phyloP scores from a whole-genome alignment of 495 filamentous ascomycete species.

The Astrothelium subdiscretum region DNA sequence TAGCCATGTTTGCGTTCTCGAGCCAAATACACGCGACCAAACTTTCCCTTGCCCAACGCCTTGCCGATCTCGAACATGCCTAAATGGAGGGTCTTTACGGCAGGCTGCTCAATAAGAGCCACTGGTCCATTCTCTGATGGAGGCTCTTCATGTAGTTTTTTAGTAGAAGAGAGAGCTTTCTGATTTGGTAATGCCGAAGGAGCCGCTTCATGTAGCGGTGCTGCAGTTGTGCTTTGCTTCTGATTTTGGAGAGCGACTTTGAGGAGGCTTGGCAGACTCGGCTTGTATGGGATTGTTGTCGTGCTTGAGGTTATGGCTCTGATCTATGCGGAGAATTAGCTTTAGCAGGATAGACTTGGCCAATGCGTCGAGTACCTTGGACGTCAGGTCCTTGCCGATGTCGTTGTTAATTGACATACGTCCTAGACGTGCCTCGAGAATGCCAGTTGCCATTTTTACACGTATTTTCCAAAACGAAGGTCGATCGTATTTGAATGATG shows the following conservation, averaged over 20 bases:
- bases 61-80: background rate
- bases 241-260: constrained; percentile 27
- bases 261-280: constrained; percentile 13
- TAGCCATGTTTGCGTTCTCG: constrained; percentile 4
- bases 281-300: background rate
- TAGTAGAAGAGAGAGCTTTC: constrained; percentile 52
- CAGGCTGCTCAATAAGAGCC: constrained; percentile 12
- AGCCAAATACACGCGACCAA: constrained; percentile 9
- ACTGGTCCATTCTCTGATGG: constrained; percentile 15
- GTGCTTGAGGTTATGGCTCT: background rate
- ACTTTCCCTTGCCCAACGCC: constrained; percentile 7
- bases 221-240: constrained; percentile 11
- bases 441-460: background rate
- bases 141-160: constrained; percentile 40
- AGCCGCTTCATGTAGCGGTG: background rate
- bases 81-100: constrained; percentile 22
- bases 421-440: background rate
- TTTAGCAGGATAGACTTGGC: background rate
- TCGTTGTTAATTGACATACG: background rate
- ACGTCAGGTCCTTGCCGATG: background rate
- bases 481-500: background rate
- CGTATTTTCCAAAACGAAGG: background rate
- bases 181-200: constrained; percentile 37
- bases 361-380: background rate
- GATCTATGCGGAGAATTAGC: background rate